Percentiles rank a stretch among this genome's conserved stretches.
Conservation (phyloP, 2,329 filamentous ascomycete genomes). For the Stenocarpella maydis region DNA sequence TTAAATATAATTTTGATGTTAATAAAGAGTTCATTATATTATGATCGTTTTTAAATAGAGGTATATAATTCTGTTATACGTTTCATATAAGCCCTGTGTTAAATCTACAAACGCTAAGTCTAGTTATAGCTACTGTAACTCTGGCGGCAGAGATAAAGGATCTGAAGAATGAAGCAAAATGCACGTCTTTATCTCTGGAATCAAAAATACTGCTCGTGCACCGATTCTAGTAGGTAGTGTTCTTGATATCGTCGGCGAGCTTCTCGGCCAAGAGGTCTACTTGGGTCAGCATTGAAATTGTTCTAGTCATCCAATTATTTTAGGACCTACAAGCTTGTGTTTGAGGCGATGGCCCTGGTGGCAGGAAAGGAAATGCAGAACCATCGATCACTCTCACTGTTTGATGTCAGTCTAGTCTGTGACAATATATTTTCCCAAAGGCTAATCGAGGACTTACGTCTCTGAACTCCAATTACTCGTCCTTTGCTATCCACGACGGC, state of each 20-base stretch:
- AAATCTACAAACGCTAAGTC: too few relatives aligned
- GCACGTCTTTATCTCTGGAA: background rate
- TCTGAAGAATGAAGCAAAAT: too few relatives aligned
- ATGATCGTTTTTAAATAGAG: too few relatives aligned
- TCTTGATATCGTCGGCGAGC: slow-evolving; percentile 27
- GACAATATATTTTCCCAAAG: too few relatives aligned
- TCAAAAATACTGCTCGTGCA: background rate
- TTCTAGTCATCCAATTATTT: background rate
- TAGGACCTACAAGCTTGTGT: slow-evolving; percentile 22
- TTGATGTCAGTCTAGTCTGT: background rate
- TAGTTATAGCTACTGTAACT: too few relatives aligned
- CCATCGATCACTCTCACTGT: slow-evolving; percentile 23
- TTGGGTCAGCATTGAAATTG: background rate
- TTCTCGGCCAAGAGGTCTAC: slow-evolving; percentile 29
- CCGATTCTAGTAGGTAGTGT: slow-evolving; percentile 4
- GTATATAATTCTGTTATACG: too few relatives aligned
- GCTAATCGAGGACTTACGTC: background rate
- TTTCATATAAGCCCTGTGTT: too few relatives aligned
- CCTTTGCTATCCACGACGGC: slow-evolving; percentile 13
- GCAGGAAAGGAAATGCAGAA: slow-evolving; percentile 25
- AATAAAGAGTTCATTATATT: too few relatives aligned
- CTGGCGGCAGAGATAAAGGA: too few relatives aligned
- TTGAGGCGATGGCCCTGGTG: slow-evolving; percentile 21
- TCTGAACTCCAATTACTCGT: slow-evolving; percentile 19
- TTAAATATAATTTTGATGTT: too few relatives aligned